Conservation (phyloP, 306 rosid species). For the Pueraria montana region DNA sequence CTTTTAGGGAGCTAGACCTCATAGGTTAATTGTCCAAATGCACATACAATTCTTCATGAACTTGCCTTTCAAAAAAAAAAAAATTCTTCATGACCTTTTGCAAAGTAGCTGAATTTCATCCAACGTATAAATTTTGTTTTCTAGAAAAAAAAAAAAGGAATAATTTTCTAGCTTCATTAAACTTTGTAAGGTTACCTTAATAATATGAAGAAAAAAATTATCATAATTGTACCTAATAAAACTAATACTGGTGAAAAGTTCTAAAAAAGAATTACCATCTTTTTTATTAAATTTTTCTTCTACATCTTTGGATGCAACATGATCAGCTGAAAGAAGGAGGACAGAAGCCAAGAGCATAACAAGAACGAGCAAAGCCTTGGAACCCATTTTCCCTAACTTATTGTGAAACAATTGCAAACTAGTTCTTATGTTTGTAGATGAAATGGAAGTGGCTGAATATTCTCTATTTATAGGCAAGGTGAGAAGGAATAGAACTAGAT, state of each 20-base stretch:
- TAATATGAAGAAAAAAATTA: not conserved
- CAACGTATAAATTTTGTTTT: not conserved
- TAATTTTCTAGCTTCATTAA: not conserved
- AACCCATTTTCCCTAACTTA: not conserved
- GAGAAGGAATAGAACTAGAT: not conserved
- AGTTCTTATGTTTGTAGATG: not conserved
- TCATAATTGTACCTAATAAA: too few species aligned
- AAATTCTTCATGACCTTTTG: too few species aligned
- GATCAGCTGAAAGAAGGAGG: slow-evolving; percentile 24
- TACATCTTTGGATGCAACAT: not conserved
- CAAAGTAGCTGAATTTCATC: too few species aligned
- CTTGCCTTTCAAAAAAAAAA: too few species aligned
- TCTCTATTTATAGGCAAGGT: slow-evolving; percentile 37
- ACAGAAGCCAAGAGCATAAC: not conserved
- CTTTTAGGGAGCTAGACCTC: too few species aligned
- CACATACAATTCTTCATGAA: too few species aligned
- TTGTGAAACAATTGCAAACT: not conserved
- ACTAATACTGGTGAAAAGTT: not conserved
- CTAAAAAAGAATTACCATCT: not conserved
- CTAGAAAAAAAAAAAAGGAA: not conserved
- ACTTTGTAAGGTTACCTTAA: not conserved
- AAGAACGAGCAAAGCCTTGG: slow-evolving; percentile 32
- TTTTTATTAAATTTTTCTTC: not conserved
- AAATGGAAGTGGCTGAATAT: not conserved
- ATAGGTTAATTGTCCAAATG: too few species aligned